Base-by-base conservation (phyloP, 2,329 filamentous ascomycete genomes). In the Thelonectria discophora region DNA sequence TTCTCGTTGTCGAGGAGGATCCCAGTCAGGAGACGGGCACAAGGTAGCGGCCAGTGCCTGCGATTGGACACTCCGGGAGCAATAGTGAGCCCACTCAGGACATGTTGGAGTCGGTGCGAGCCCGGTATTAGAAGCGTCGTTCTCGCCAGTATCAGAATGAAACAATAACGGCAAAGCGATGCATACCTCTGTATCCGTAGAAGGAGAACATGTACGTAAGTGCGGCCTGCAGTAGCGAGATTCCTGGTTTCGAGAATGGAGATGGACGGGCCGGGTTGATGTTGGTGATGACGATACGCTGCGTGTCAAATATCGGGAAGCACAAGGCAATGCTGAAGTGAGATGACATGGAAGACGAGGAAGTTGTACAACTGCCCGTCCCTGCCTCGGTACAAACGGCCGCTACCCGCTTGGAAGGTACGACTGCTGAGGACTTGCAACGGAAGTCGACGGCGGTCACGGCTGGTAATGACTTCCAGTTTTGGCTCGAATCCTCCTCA, bases 21-120 rank as follows among this genome's bases (percentile, higher is more conserved):
- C 69, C 69, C 49, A 20, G 66, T 69, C 69, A 72, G 69, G 68
- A 60, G 69, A 64, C 34, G 34, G 15, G 34, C 34, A 20, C 65
- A 62, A 67, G 67, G 60, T 37, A 51, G 45, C 30, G 43, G 47
- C n/a, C 24, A 37, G 17, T 30, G 34, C 21, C 43, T 49, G 50
- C 50, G 50, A 59, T 54, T 53, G 56, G 56, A 24, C 30, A 40
- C 27, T 47, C 21, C 32, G 40, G 21, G 20, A 24, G 43, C 37
- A 47, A 48, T 48, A 54, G 50, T 57, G 37, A 60, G 56, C 50
- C 51, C 46, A 59, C 55, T 48, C 17, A 32, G 17, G 53, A 39
- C 32, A 21, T 57, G 58, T 24, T 59, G 32, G 46, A 48, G 37
- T 40, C 34, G 24, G 18, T 43, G 34, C 46, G 55, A 32, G 32